Evolutionary conservation across 1,284 basidiomycete species (phyloP), one percentile per base, ranked within the genome.

Genomic region (Taiwanofungus camphoratus): DNA sequence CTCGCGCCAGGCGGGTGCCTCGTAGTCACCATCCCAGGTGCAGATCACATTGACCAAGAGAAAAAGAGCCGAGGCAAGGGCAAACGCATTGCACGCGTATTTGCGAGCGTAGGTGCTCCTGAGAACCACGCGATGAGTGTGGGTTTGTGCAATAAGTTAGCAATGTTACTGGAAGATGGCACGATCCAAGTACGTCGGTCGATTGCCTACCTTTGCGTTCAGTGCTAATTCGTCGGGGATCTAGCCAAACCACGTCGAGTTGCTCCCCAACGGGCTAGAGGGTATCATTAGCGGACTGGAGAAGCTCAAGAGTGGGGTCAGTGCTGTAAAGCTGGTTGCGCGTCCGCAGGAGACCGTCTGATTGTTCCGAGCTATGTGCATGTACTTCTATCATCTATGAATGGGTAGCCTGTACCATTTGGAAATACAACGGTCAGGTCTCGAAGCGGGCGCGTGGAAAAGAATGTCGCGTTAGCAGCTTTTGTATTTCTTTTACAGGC

Each of bases 281-380:
- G 75, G 70, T 2, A 68, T 80, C 13, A 36, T 52, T 0, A 62
- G 47, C 7, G 78, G 72, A 0, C 51, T 81, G 41, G 56, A 66
- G 24, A 59, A 61, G 43, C 37, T 80, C 54, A 49, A 55, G 2
- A 58, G 64, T 7, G 51, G 68, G 39, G 63, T 79, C 12, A 77
- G 73, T 20, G 74, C 66, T 2, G 54, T 58, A n/a, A 79, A 81
- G 52, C 58, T 81, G 8, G 61, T 80, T 11, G 70, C 52, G 1
- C 67, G 56, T 34, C 75, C 76, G 2, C 66, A 69, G 39, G 71
- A 78, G 46, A 73, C 66, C 4, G n/a, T n/a, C n/a, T n/a, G n/a
- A n/a, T n/a, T n/a, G n/a, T n/a, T n/a, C n/a, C n/a, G n/a, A n/a
- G n/a, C n/a, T n/a, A n/a, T n/a, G n/a, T n/a, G n/a, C n/a, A n/a